Evolutionary conservation across 2,329 filamentous ascomycete genomes (phyloP).

Genomic region (Paecilomyces niveus): DNA sequence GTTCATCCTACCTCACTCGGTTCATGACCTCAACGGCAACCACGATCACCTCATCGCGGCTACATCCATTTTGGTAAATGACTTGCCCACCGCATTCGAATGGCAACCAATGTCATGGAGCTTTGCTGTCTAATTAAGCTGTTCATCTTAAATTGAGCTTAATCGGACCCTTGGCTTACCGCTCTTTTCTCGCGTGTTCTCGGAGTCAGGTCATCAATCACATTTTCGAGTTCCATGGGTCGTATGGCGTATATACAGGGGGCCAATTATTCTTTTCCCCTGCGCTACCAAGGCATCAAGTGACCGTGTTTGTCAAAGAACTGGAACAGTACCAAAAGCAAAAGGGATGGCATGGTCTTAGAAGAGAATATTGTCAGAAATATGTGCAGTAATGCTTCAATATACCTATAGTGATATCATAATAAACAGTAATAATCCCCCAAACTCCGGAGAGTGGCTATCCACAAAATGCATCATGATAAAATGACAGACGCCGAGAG

Average conservation of each 20-base stretch:
- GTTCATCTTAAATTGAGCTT: not conserved
- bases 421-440: not conserved
- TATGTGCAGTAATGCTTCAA: not conserved
- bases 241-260: not conserved
- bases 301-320: not conserved
- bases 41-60: not conserved
- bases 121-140: not conserved
- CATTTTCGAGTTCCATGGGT: not conserved
- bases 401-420: not conserved
- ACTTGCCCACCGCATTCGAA: not conserved
- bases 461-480: not conserved
- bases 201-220: not conserved
- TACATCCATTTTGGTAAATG: not conserved
- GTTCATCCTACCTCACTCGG: not conserved
- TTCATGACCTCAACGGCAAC: not conserved
- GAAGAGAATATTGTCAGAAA: not conserved
- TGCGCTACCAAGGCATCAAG: not conserved
- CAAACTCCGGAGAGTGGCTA: not conserved
- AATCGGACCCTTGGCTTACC: not conserved
- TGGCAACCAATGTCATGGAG: not conserved
- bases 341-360: not conserved
- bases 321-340: not conserved
- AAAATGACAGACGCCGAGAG: not conserved
- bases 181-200: not conserved
- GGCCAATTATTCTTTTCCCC: not conserved